Evolutionary conservation across 2,329 filamentous ascomycete genomes (phyloP), one percentile per base, ranked within the genome.

Genomic region (Penicillium sp.): DNA sequence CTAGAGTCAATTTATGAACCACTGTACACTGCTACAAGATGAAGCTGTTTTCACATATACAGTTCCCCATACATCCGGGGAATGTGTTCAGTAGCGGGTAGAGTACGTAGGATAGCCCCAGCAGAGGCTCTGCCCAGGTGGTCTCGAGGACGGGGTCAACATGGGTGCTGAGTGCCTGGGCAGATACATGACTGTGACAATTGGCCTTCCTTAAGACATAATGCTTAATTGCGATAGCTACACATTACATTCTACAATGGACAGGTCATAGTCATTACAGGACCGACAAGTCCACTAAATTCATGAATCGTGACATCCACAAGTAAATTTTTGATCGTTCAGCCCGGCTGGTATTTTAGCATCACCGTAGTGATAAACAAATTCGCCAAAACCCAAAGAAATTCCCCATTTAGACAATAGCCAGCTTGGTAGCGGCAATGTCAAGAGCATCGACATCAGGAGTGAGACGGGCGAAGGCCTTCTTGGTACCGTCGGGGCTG

Each of bases 341-440:
- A 72, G 69, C 66, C 60, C 67, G 67, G 65, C 66, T 69, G 69
- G 66, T 70, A 67, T 71, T 67, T 69, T 67, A 67, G 67, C 66
- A 72, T 68, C 71, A 72, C 70, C 67, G 62, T 65, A 67, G 75
- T 73, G 69, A 67, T 72, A 68, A 66, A 65, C 68, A 67, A 66
- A 65, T 69, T 75, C 73, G 72, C 75, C 75, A 73, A 74, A 73
- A 76, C 74, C 73, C 69, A 76, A 72, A 70, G 67, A 69, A 69
- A 73, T 49, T 53, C 55, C 56, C 59, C 55, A 66, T 71, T 88
- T 96, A 97, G 77, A 97, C 94, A 74, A 99, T 94, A 70, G 89
- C 88, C 70, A 99, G 88, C 89, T 97, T 99, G 80, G 94, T 97
- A 73, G 94, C 95, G 64, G 94, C 95, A 80, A 99, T 97, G 82